phyloP scores from a whole-genome alignment of 805 yeast genomes.

The Teunomyces lycoperdinae region DNA sequence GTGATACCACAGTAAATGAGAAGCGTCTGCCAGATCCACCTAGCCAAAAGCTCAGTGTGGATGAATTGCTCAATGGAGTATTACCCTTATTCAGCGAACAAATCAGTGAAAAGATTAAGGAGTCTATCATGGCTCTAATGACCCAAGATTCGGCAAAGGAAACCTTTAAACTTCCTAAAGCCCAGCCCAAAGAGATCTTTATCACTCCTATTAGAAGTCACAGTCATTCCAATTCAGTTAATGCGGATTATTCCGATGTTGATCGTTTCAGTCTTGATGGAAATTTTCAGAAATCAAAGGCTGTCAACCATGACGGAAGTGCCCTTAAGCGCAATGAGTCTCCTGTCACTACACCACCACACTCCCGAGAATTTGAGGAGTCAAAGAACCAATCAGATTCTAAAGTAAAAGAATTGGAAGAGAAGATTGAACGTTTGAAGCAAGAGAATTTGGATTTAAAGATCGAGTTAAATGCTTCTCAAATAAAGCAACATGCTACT shows the following conservation, averaged over 20 bases:
- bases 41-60: constrained; percentile 4
- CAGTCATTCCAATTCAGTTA: constrained; percentile 5
- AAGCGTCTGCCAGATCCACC: constrained; percentile 8
- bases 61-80: constrained; percentile 9
- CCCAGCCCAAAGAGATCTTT: constrained; percentile 2
- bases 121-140: constrained; percentile 2
- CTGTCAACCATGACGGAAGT: constrained; percentile 9
- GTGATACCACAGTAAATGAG: constrained; percentile 12
- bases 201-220: constrained; percentile 10
- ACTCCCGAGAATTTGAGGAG: constrained; percentile 18
- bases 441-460: constrained; percentile 15
- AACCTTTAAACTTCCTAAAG: not conserved
- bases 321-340: constrained; percentile 3
- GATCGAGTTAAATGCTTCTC: constrained; percentile 12
- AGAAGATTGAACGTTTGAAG: constrained; percentile 11
- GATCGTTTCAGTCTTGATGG: constrained; percentile 15
- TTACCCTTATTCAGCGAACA: constrained; percentile 10
- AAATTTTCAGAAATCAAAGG: constrained; percentile 6
- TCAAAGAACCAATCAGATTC: not conserved
- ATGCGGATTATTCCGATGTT: constrained; percentile 6
- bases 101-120: constrained; percentile 9
- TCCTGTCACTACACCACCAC: constrained; percentile 32
- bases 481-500: not conserved
- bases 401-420: constrained; percentile 1
- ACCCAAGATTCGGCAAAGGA: constrained; percentile 2